These are phyloP conservation scores for Heterococcus sp. DNA, from an alignment of 108 stramenopile genomes.

Conservation along the genomic window DNA sequence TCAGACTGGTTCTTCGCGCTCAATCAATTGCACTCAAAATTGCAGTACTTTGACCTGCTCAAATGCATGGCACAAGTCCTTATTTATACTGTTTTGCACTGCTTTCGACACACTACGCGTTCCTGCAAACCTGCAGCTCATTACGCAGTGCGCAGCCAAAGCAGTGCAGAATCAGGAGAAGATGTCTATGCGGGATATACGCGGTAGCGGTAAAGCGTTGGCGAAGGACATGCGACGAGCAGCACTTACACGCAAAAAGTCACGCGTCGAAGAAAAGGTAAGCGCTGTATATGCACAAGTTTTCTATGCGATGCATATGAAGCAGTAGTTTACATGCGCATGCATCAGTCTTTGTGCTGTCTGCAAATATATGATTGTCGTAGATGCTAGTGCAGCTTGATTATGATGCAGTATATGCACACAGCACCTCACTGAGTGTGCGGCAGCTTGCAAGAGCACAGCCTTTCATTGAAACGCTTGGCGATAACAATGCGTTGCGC, in stretches of 20 bases:
- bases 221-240: background rate
- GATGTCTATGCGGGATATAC: background rate
- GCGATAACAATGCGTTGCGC: too few relatives aligned
- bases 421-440: too few relatives aligned
- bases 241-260: background rate
- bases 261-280: background rate
- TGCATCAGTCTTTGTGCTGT: too few relatives aligned
- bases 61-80: background rate
- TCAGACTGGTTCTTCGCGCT: background rate
- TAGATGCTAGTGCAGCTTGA: too few relatives aligned
- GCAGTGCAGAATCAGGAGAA: background rate
- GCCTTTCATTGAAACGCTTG: too few relatives aligned
- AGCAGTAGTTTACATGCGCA: too few relatives aligned
- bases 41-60: background rate
- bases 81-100: background rate
- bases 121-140: background rate
- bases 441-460: too few relatives aligned
- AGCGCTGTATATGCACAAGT: too few relatives aligned
- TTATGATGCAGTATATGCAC: too few relatives aligned
- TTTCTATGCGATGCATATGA: too few relatives aligned
- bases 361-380: too few relatives aligned
- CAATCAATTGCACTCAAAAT: background rate
- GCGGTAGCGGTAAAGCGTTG: background rate
- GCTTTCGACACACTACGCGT: background rate
- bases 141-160: background rate